Base-by-base conservation (phyloP, 176 grass and related monocot species). In the Urochloa ruziziensis region DNA sequence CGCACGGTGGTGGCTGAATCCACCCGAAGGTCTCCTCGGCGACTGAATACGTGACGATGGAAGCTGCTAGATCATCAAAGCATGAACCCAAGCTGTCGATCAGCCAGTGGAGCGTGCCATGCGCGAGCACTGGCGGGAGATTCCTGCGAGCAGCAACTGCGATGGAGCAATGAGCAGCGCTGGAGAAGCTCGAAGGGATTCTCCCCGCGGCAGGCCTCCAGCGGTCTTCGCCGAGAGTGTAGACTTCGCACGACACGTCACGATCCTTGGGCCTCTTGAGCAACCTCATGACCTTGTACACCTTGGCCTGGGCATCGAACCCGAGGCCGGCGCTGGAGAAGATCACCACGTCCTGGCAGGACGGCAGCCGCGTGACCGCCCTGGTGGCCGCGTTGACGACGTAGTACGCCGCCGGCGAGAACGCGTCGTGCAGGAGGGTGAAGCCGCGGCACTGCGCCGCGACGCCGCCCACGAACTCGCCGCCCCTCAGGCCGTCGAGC, bases 251-350 rank as follows among this genome's bases (percentile, higher is more conserved):
- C 42, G 39, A 29, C 2, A 18, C 24, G 0, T 18, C 13, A 18
- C 0, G 5, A 34, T 33, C 24, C 1, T 14, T 6, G 1, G 6
- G 47, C 47, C 23, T 39, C 17, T 3, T 7, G 27, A 48, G 47
- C 69, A 73, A 13, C 68, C 69, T 61, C 37, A 63, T 51, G 17
- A 64, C 69, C 56, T 83, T 74, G 81, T 83, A 74, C 39, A 63
- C 21, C 19, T 83, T 74, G 0, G 56, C 34, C 21, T 21, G 42
- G 13, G 21, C 19, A 1, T 83, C 81, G 4, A 83, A 83, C 14
- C 69, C 69, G 1, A 83, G 81, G 2, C 70, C 68, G 1, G 70
- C 81, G 8, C 36, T 74, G 10, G 29, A 17, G 1, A 3, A 18
- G n/a, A n/a, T n/a, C 1, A 0, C 0, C 30, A 18, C n/a, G 13